These are phyloP conservation scores for Wallacemonas sp. DNA, from an alignment of 208 protist species.

Conservation along the genomic window DNA sequence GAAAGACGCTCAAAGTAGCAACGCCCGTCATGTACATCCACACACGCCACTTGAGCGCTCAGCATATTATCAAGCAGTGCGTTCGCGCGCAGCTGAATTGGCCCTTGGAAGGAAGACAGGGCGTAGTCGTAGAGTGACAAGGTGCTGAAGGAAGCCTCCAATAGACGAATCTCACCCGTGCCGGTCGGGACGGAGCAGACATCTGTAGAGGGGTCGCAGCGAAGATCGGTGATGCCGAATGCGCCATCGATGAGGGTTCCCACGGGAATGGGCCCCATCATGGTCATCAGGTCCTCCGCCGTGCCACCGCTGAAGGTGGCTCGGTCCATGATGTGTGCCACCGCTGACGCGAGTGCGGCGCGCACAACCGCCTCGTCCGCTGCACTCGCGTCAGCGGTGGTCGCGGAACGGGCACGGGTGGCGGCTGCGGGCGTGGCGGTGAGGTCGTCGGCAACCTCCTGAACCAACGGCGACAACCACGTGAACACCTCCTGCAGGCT, in stretches of 20 bases:
- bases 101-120: not conserved
- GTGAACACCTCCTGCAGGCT: not conserved
- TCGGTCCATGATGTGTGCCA: not conserved
- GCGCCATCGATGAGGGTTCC: not conserved
- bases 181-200: not conserved
- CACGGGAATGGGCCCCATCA: not conserved
- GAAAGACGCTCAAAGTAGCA: not conserved
- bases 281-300: constrained; percentile 1
- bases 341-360: not conserved
- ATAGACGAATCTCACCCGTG: not conserved
- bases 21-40: not conserved
- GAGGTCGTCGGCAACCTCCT: constrained; percentile 1
- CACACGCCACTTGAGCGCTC: not conserved
- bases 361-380: not conserved
- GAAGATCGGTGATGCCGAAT: not conserved
- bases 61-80: not conserved
- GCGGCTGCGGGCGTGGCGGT: not conserved
- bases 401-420: not conserved
- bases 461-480: not conserved
- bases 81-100: not conserved
- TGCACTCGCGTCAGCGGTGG: not conserved
- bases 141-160: not conserved
- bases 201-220: not conserved
- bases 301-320: constrained; percentile 5
- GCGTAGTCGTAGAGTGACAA: constrained; percentile 4